Base-by-base conservation (phyloP, 768 basidiomycete species). In the Kwoniella sp. region DNA sequence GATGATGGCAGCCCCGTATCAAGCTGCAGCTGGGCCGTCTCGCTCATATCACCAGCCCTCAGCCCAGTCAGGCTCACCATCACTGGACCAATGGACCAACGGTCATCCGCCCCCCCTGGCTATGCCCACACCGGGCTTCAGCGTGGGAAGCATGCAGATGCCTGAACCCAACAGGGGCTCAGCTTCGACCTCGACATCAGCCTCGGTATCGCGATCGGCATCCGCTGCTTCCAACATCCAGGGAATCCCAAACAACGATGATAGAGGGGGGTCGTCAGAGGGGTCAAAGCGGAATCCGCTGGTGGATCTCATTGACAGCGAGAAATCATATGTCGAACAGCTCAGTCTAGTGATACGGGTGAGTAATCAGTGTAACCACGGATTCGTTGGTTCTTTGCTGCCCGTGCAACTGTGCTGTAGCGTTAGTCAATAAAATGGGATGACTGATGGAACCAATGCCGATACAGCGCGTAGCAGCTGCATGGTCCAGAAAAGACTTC, bases 401-500 rank as follows among this genome's bases (percentile, higher is more conserved):
- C n/a, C n/a, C n/a, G n/a, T n/a, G n/a, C n/a, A n/a, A n/a, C n/a
- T n/a, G n/a, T n/a, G n/a, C 34, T 34, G 34, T 34, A 13, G 13
- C 34, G 13, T 34, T 34, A 5, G 34, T 34, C 34, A 34, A 13
- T 37, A 37, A 37, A 37, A 37, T 37, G 26, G 15, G 41, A 54
- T n/a, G 25, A 13, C 38, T 58, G 41, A 51, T 55, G 22, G 22
- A 23, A 13, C 15, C 50, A 54, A 23, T 3, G 23, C 31, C 28
- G 20, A 41, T 25, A 22, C 60, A 98, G 93, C 92, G 90, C 87
- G 90, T 96, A 4, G 96, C 96, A 11, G 89, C 89, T n/a, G 96
- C 96, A 55, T 99, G 96, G 96, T 96, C 94, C 11, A 85, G 93
- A 47, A 86, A 88, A 45, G 97, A 97, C 80, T 88, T 99, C 41